Evolutionary conservation across 75 land plant genomes (phyloP), one percentile per base, ranked within the genome.

Genomic region (Adiantum capillusveneris): DNA sequence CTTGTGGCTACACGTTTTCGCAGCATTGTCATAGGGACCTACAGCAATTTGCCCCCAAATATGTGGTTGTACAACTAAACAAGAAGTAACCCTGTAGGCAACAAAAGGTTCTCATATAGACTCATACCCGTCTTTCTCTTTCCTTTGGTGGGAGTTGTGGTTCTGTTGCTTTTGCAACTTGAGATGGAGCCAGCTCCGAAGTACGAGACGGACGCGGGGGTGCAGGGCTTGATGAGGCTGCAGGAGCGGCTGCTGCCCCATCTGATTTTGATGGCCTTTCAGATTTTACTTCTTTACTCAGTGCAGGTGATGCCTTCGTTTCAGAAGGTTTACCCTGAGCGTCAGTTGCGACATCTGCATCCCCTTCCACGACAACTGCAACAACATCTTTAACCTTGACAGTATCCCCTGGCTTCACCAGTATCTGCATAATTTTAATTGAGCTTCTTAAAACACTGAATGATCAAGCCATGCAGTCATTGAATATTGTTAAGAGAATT

Each of bases 61-160:
- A 29, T 6, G 16, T n/a, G n/a, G 14, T 7, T 20, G 20, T 16
- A 20, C 9, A 5, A 5, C 9, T 16, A 48, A 48, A 6, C 13
- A 48, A 6, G 20, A 11, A 16, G 5, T 13, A 52, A n/a, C 11
- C 11, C 11, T 52, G 19, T 65, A 82, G 75, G n/a, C n/a, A n/a
- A n/a, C n/a, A n/a, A n/a, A n/a, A n/a, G n/a, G n/a, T n/a, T n/a
- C n/a, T n/a, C n/a, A n/a, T n/a, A n/a, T n/a, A n/a, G n/a, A n/a
- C n/a, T n/a, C n/a, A n/a, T 75, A 94, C 98, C 52, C 98, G 65
- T 76, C 98, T 75, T 77, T 94, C 98, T 65, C 91, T 81, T 20
- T 84, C 92, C 74, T 90, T 94, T 1, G 91, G 88, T 21, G 96
- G 98, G 56, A 94, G 81, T 53, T 76, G 76, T 31, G 87, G 91